Base-by-base conservation (phyloP, 352 stramenopile genomes). In the Globisporangium acanthophoron region DNA sequence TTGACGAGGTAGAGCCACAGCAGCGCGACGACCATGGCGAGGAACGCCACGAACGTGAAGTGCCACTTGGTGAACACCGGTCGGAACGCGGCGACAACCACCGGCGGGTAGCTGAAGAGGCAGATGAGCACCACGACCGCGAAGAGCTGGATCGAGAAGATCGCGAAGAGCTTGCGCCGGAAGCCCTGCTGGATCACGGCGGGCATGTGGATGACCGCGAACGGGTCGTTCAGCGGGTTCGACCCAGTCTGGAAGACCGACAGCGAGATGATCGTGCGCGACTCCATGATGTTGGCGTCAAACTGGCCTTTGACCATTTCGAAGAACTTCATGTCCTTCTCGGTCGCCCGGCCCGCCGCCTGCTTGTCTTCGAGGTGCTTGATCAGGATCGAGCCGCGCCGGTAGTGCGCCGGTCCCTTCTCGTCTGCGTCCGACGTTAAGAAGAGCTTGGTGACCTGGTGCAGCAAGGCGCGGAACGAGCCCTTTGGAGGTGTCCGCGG, bases 261-360 rank as follows among this genome's bases (percentile, higher is more conserved):
- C 16, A 90, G 74, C 45, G 78, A 88, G 52, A 91, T 91, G 57
- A 89, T 85, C 2, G 78, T 87, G 18, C 69, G 74, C 39, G 78
- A 87, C 46, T 87, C 78, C 68, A 91, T 80, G 59, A 85, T 81
- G 29, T 86, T 85, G 20, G 74, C 65, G 52, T 91, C 78, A 31
- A 87, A 91, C 20, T 79, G 68, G 16, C 67, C 73, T 54, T 91
- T 91, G 45, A 91, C 74, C 56, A 81, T 78, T 5, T 91, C 78
- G 47, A 91, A 88, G 52, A 91, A 91, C 65, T 91, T 91, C 69
- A 85, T 78, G 54, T 91, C 81, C 21, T 82, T 85, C 20, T 88
- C 78, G 0, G 76, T 88, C 9, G 76, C 80, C 37, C 76, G 67
- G 6, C 76, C 78, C 3, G 65, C 58, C n/a, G 72, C 73, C 35